These are phyloP conservation scores for Zopfia rhizophila DNA, from an alignment of 2,329 filamentous ascomycete species.

Conservation along the genomic window DNA sequence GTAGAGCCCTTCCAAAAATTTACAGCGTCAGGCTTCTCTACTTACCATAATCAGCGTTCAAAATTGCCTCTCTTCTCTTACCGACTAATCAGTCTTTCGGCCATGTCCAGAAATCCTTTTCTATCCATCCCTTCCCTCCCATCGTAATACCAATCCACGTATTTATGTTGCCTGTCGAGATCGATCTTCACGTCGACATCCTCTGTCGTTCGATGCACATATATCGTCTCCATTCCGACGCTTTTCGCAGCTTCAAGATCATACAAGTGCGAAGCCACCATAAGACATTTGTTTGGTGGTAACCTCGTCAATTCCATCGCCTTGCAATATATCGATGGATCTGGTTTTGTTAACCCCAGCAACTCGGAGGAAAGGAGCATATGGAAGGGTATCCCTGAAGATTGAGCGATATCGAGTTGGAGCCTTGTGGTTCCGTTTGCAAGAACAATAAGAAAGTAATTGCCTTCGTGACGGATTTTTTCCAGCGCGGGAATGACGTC, in stretches of 20 bases:
- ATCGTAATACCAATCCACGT: slow-evolving; percentile 54
- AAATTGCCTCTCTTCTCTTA: too few species aligned
- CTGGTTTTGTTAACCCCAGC: slow-evolving; percentile 58
- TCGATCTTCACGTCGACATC: slow-evolving; percentile 61
- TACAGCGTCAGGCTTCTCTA: too few species aligned
- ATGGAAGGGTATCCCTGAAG: slow-evolving; percentile 60
- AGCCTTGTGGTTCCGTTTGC: slow-evolving; percentile 67
- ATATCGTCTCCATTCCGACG: slow-evolving; percentile 63
- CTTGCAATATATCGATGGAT: slow-evolving; percentile 58
- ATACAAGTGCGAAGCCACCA: slow-evolving; percentile 67
- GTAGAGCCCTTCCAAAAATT: too few species aligned
- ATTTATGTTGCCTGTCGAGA: slow-evolving; percentile 46
- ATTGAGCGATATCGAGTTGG: slow-evolving; percentile 63
- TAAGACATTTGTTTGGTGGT: slow-evolving; percentile 59
- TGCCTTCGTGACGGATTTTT: slow-evolving; percentile 51
- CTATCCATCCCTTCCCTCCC: slow-evolving; percentile 8
- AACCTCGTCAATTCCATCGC: slow-evolving; percentile 58
- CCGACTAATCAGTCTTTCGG: too few species aligned
- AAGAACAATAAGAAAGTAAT: slow-evolving; percentile 57
- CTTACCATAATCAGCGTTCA: too few species aligned
- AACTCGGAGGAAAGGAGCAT: slow-evolving; percentile 65
- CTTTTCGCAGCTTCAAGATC: slow-evolving; percentile 62
- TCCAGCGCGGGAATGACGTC: slow-evolving; percentile 59
- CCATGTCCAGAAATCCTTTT: slow-evolving; percentile 9
- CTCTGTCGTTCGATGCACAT: slow-evolving; percentile 65